phyloP scores from a whole-genome alignment of 164 flowering plant genomes.

The Magnolia officinalis region DNA sequence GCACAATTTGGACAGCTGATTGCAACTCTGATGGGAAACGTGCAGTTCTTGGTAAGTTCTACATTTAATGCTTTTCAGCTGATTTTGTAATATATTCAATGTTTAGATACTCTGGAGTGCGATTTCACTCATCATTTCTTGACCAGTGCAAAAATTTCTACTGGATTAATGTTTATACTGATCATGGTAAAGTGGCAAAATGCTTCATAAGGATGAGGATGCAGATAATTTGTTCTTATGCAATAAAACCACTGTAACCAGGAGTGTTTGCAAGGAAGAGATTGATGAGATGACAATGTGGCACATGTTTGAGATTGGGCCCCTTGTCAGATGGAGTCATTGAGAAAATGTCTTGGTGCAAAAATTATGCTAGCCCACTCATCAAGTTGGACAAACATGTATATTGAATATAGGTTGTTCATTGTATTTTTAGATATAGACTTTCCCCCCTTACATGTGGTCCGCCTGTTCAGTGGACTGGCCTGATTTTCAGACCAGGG shows the following conservation, averaged over 20 bases:
- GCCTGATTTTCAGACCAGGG: no score
- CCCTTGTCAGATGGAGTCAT: no score
- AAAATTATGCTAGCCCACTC: no score
- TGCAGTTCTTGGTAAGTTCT: conserved; percentile 65
- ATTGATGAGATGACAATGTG: no score
- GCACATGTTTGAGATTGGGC: no score
- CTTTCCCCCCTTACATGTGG: no score
- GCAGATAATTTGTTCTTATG: not conserved
- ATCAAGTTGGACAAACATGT: no score
- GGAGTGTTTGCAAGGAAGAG: not conserved
- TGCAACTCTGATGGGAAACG: conserved; percentile 37
- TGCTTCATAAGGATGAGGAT: no score
- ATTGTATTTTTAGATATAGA: no score
- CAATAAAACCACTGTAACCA: not conserved
- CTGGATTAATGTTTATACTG: not conserved
- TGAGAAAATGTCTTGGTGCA: no score
- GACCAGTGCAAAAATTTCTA: not conserved
- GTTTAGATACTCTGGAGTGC: not conserved
- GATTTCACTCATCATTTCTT: not conserved
- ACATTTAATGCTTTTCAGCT: not conserved
- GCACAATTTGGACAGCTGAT: conserved; percentile 85
- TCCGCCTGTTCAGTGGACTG: no score
- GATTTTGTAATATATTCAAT: not conserved
- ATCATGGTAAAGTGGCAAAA: not conserved
- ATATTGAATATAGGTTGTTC: no score